Conservation (phyloP, 176 grass and related monocot genomes). For the Urochloa ruziziensis region DNA sequence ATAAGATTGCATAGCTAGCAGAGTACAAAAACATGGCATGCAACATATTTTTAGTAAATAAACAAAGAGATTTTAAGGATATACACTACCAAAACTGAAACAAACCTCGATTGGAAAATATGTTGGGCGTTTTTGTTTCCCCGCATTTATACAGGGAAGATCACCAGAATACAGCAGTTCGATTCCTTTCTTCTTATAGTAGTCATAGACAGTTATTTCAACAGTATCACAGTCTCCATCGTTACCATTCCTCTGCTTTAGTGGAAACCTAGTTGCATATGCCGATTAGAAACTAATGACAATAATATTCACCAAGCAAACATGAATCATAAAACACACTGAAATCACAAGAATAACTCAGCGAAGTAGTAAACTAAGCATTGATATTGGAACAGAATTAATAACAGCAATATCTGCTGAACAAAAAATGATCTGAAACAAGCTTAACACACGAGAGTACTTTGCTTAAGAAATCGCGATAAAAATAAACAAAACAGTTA, state of each 20-base stretch:
- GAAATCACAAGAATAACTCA: neutral
- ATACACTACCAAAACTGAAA: neutral
- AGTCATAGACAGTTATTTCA: constrained; percentile 71
- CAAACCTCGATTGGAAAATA: constrained; percentile 81
- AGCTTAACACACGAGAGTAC: neutral
- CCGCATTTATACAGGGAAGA: constrained; percentile 78
- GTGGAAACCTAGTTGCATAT: constrained; percentile 46
- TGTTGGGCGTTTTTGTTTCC: constrained; percentile 66
- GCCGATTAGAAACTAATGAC: constrained; percentile 2
- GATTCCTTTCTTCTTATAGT: constrained; percentile 58
- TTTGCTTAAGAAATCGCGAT: neutral
- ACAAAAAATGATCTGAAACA: constrained; percentile 2
- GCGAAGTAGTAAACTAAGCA: neutral
- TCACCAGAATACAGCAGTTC: constrained; percentile 65
- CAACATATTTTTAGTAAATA: neutral
- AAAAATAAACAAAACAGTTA: neutral
- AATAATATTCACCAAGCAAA: neutral
- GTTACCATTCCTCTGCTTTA: constrained; percentile 42
- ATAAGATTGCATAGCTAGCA: constrained; percentile 66
- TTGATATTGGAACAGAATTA: neutral
- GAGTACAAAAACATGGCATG: constrained; percentile 10
- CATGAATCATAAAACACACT: neutral
- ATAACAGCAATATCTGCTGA: neutral
- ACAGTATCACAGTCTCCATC: constrained; percentile 31
- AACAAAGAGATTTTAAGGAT: neutral